Evolutionary conservation across 371 early-diverging fungal species (phyloP), one percentile per base, ranked within the genome.

Genomic region (Thermomucor indicae-seudaticae): DNA sequence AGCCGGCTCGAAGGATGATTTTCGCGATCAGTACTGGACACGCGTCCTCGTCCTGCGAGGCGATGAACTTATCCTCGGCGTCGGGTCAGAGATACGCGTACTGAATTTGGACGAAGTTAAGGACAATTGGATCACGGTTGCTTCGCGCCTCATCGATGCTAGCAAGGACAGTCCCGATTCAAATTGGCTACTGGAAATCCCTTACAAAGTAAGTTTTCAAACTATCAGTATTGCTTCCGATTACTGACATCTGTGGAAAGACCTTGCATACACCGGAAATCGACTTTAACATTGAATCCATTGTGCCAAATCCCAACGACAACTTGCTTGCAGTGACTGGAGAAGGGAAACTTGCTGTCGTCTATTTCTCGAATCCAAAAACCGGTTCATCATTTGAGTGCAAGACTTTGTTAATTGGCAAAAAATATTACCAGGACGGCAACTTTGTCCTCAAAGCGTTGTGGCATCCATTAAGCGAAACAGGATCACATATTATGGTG

Each of bases 401-500:
- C 4, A 50, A 46, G 49, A 50, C 23, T 10, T 67, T 20, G 44
- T 53, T 52, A 24, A 35, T 53, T 14, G 58, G 58, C 23, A 28
- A 28, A 17, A 8, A 31, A 17, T 40, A 17, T 12, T 51, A 34
- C 14, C 30, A 17, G 35, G 19, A n/a, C 3, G 11, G 37, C n/a
- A 23, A 19, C 0, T 48, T 24, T 52, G 55, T n/a, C 32, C 37
- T 75, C 11, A 66, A 71, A 38, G 49, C 51, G 5, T 50, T 50
- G 11, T 75, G 75, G 75, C 75, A 75, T 41, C 70, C 72, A 34
- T 43, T 75, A n/a, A 71, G 75, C 58, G 72, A 71, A 44, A 57
- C 66, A 6, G 43, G 50, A 10, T 57, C 67, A 0, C 75, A 75
- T 54, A 31, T 75, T n/a, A 43, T 71, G 25, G 53, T 71, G 1